Evolutionary conservation across 148 eudicot species (phyloP), one percentile per base, ranked within the genome.

Genomic region (Vaccinium myrtillus): DNA sequence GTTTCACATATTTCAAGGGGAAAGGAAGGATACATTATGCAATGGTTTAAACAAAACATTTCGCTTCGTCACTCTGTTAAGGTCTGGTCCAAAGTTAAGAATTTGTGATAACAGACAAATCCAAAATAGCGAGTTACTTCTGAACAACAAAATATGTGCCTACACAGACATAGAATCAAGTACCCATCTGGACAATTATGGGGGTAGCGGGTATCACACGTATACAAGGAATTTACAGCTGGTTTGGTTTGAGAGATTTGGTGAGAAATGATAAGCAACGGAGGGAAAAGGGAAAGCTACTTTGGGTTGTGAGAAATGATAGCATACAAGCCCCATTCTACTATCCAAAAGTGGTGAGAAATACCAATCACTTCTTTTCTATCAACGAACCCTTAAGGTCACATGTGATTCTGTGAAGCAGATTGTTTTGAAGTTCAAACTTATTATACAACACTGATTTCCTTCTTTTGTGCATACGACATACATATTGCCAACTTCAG

Each of bases 351-450:
- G 73, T 67, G 36, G 32, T 67, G 73, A 67, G 69, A 63, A 63
- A 63, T 63, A 59, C 32, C 16, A 19, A 11, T 8, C 73, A 25
- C 73, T 67, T 9, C 11, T 3, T 67, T 67, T 67, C 36, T 27
- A 23, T 25, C 73, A 67, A 67, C 27, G 36, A 32, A 67, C 73
- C 73, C 77, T 74, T 8, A 74, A 78, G 39, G 59, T 78, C 63
- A 23, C 32, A 16, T 8, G 7, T 3, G 39, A 36, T 36, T 36
- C 39, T 2, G 39, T 36, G 18, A 78, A 53, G 12, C 36, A 15
- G 36, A 54, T 32, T 15, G 76, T 71, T 30, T 70, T 11, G 43
- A 70, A 70, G 75, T 77, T 51, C 11, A 70, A 70, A 70, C 75
- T 51, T 77, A 10, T 25, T 43, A 27, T 25, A 81, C 65, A 7